These are phyloP conservation scores for Erythrobasidium hasegawianum DNA, from an alignment of 1,284 basidiomycete species.

Conservation along the genomic window DNA sequence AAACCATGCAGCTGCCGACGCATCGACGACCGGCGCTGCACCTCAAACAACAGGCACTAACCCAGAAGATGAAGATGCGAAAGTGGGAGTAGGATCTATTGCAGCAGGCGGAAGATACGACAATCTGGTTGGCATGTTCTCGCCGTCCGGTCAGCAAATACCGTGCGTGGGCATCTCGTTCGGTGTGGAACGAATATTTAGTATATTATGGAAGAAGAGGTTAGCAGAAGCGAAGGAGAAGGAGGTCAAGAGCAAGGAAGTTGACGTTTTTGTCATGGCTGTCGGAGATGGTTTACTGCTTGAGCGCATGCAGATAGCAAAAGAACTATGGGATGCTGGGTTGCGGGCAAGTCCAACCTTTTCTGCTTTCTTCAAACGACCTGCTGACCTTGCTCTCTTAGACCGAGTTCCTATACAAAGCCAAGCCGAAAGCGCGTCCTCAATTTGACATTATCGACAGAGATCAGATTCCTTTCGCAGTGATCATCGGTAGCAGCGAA, in stretches of 20 bases:
- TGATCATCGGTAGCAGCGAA: slow-evolving; percentile 85
- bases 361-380: neutral
- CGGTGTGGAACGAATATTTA: slow-evolving; percentile 93
- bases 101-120: slow-evolving; percentile 97
- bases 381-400: slow-evolving; percentile 47
- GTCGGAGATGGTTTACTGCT: slow-evolving; percentile 84
- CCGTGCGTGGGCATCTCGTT: slow-evolving; percentile 93
- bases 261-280: slow-evolving; percentile 89
- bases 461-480: slow-evolving; percentile 85
- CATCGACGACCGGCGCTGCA: slow-evolving; percentile 48
- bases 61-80: slow-evolving; percentile 83
- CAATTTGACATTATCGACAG: slow-evolving; percentile 91
- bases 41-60: slow-evolving; percentile 49
- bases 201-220: slow-evolving; percentile 74
- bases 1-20: slow-evolving; percentile 53
- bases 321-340: slow-evolving; percentile 77
- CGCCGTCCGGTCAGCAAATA: slow-evolving; percentile 55
- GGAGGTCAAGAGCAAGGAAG: slow-evolving; percentile 72
- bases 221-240: slow-evolving; percentile 63
- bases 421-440: slow-evolving; percentile 75
- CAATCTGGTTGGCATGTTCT: slow-evolving; percentile 92
- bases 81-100: slow-evolving; percentile 93
- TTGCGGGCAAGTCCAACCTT: slow-evolving; percentile 64
- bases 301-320: slow-evolving; percentile 78
- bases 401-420: slow-evolving; percentile 92